A percentile compares a stretch with the other conserved stretches of the same genome.
These are phyloP conservation scores for Calocybe gambosa DNA, from an alignment of 1,284 basidiomycete species.

Conservation along the genomic window DNA sequence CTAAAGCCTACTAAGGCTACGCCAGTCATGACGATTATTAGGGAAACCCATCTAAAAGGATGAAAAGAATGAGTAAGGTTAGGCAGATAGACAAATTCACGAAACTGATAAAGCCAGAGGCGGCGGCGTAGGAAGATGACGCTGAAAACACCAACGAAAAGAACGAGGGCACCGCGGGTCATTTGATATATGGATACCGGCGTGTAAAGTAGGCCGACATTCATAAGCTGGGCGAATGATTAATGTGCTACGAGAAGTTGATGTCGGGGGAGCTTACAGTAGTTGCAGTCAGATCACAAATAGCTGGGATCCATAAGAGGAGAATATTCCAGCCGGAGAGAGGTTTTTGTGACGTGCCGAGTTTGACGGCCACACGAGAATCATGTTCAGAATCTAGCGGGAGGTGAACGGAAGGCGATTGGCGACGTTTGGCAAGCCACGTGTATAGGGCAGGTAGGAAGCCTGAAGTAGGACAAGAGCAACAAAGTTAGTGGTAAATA, in stretches of 20 bases:
- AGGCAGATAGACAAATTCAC: slow-evolving; percentile 19
- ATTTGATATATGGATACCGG: slow-evolving; percentile 98
- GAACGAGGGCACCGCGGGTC: slow-evolving; percentile 93
- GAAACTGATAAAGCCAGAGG: slow-evolving; percentile 75
- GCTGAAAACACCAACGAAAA: slow-evolving; percentile 92
- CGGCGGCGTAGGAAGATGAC: slow-evolving; percentile 87
- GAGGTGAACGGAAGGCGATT: slow-evolving; percentile 47
- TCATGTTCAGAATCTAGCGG: slow-evolving; percentile 44
- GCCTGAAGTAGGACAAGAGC: slow-evolving; percentile 41
- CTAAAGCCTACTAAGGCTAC: slow-evolving; percentile 90
- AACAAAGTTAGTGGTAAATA: slow-evolving; percentile 18
- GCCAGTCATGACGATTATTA: slow-evolving; percentile 87
- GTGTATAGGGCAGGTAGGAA: slow-evolving; percentile 79
- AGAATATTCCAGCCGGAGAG: slow-evolving; percentile 67
- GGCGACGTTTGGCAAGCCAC: slow-evolving; percentile 46
- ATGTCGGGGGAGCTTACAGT: slow-evolving; percentile 49
- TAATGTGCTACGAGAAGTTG: slow-evolving; percentile 4
- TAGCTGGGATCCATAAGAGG: slow-evolving; percentile 82
- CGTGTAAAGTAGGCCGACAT: slow-evolving; percentile 89
- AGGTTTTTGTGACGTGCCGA: slow-evolving; percentile 29
- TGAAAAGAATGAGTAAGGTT: slow-evolving; percentile 11
- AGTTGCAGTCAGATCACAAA: slow-evolving; percentile 83
- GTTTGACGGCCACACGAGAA: slow-evolving; percentile 31
- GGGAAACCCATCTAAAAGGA: slow-evolving; percentile 74
- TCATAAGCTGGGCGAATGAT: slow-evolving; percentile 69